Conservation (phyloP, 495 filamentous ascomycete species). For the Bacidia rubella region DNA sequence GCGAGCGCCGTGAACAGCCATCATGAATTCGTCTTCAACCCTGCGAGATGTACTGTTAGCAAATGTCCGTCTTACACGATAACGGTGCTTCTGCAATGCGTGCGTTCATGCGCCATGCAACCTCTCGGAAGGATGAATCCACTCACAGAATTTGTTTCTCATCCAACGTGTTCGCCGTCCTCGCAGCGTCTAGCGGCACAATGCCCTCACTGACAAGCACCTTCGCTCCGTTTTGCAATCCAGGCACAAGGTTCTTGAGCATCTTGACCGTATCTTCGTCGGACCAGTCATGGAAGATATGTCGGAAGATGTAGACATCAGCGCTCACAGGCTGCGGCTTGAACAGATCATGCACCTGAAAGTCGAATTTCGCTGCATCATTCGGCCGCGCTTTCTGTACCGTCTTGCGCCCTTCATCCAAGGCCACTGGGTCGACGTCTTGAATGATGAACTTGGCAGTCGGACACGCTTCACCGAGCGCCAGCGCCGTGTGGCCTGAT, state of each 20-base stretch:
- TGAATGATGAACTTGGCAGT: slow-evolving; percentile 27
- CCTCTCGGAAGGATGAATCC: too few species aligned
- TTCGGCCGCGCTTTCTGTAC: slow-evolving; percentile 13
- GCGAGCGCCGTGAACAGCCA: slow-evolving; percentile 17
- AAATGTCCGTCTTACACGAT: too few species aligned
- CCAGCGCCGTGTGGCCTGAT: slow-evolving; percentile 26
- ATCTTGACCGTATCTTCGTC: slow-evolving; percentile 28
- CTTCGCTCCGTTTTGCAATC: slow-evolving; percentile 22
- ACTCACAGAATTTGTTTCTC: slow-evolving; percentile 13
- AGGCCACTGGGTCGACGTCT: slow-evolving; percentile 20
- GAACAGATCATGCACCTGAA: slow-evolving; percentile 24
- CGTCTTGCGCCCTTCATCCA: slow-evolving; percentile 18
- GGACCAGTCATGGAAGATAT: slow-evolving; percentile 34
- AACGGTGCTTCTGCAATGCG: too few species aligned
- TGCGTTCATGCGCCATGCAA: too few species aligned
- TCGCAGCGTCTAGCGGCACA: slow-evolving; percentile 18
- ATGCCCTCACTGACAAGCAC: slow-evolving; percentile 25
- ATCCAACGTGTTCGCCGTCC: slow-evolving; percentile 3
- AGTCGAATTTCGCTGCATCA: slow-evolving; percentile 22
- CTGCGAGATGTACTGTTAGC: slow-evolving; percentile 7
- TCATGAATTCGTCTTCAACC: slow-evolving; percentile 22
- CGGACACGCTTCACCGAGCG: slow-evolving; percentile 23
- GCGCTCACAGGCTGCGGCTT: slow-evolving; percentile 20
- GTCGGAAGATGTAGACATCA: slow-evolving; percentile 35
- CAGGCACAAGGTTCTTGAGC: slow-evolving; percentile 28